phyloP scores from a whole-genome alignment of 2,329 filamentous ascomycete species.

The Trichoderma polysporum region DNA sequence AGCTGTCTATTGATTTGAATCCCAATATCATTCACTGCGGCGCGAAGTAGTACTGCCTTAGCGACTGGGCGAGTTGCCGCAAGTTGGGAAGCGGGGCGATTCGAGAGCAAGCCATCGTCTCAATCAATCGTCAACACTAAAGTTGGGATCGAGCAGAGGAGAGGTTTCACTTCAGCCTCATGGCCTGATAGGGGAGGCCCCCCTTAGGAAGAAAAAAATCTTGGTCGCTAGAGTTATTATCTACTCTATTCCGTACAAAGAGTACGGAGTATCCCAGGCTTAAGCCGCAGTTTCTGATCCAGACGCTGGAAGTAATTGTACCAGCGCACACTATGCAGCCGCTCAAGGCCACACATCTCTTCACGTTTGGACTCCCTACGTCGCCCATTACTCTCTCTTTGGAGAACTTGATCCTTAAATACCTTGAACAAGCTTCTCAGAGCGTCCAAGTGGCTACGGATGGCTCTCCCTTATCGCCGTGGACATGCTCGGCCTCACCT shows the following conservation, averaged over 20 bases:
- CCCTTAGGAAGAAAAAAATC: not conserved
- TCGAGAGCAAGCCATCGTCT: constrained; percentile 4
- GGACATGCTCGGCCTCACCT: constrained; percentile 20
- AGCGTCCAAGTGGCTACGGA: constrained; percentile 27
- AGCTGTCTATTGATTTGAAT: not conserved
- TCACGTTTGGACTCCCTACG: constrained; percentile 12
- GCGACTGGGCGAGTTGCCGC: not conserved
- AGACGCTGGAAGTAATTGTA: not conserved
- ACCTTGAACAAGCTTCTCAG: constrained; percentile 30
- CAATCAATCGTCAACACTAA: not conserved
- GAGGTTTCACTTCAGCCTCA: constrained; percentile 8
- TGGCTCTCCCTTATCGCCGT: constrained; percentile 13
- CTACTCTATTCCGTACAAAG: not conserved
- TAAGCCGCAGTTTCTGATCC: not conserved
- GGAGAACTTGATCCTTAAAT: constrained; percentile 31
- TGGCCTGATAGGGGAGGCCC: constrained; percentile 1
- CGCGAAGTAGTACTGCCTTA: not conserved
- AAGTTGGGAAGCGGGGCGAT: constrained; percentile 5
- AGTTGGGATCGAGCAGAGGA: not conserved
- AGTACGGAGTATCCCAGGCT: not conserved
- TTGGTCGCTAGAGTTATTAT: not conserved
- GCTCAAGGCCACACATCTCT: constrained; percentile 12
- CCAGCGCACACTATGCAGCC: constrained; percentile 9
- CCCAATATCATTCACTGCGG: not conserved
- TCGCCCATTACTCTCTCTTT: constrained; percentile 23